Percentiles rank a stretch among this genome's conserved stretches.
Conservation (phyloP, 345 rosid genomes). For the Eucalyptus regnans region DNA sequence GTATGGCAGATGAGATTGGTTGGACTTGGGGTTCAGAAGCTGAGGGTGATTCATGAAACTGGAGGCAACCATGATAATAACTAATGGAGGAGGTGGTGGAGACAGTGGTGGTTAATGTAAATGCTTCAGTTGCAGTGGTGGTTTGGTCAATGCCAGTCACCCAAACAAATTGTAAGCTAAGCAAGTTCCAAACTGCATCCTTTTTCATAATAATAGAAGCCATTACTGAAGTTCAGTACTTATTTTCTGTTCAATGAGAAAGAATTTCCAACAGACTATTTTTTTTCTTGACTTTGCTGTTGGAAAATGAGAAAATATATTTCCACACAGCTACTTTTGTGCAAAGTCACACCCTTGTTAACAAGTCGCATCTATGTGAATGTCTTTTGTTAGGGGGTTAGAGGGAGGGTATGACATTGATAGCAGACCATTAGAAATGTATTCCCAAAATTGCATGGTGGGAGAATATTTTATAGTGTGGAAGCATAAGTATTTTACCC, state of each 20-base stretch:
- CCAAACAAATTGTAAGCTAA: not conserved
- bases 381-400: not conserved
- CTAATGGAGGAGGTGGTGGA: not conserved
- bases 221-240: not conserved
- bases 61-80: not conserved
- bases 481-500: conserved; percentile 24
- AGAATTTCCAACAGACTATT: not conserved
- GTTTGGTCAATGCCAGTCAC: not conserved
- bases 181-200: not conserved
- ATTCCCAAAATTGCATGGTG: not conserved
- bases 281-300: not conserved
- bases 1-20: not conserved
- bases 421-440: not conserved
- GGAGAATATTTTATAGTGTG: not conserved
- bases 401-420: not conserved
- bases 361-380: not conserved
- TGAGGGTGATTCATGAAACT: not conserved
- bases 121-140: not conserved
- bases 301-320: not conserved
- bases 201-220: not conserved
- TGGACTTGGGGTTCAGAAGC: not conserved
- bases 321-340: not conserved
- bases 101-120: not conserved
- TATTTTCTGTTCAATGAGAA: not conserved
- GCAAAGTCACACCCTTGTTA: not conserved